phyloP scores from a whole-genome alignment of 306 rosid species.

The Delonix regia region DNA sequence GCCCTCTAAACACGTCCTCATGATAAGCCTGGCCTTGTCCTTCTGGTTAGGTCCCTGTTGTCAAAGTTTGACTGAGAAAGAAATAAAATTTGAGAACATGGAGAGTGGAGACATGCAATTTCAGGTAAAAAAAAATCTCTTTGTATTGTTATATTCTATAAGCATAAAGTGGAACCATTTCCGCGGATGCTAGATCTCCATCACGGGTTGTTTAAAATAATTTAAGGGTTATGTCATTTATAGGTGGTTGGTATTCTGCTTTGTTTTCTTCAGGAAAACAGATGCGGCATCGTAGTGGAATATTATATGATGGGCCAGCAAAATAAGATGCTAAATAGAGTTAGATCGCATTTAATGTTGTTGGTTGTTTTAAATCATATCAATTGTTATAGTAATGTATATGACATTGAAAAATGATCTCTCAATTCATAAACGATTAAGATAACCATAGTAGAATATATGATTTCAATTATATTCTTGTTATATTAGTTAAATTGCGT shows the following conservation, averaged over 20 bases:
- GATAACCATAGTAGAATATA: no score
- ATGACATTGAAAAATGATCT: no score
- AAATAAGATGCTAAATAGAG: not conserved
- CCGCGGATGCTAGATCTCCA: not conserved
- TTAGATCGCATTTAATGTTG: not conserved
- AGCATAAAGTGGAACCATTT: not conserved
- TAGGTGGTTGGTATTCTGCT: not conserved
- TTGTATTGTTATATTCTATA: not conserved
- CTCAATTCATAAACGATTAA: no score
- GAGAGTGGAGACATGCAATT: not conserved
- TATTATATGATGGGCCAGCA: not conserved
- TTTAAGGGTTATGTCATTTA: not conserved
- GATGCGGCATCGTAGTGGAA: not conserved
- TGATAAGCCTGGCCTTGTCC: not conserved
- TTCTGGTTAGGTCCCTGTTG: not conserved
- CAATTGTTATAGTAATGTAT: not conserved
- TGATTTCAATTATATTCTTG: no score
- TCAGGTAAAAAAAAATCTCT: not conserved
- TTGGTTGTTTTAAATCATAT: not conserved
- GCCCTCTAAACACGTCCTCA: not conserved
- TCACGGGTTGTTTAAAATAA: not conserved
- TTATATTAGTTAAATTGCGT: not conserved
- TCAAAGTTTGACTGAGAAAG: not conserved
- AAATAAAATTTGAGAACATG: not conserved
- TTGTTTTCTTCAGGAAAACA: not conserved